Base-by-base conservation (phyloP, 1,139 yeast species). In the Spencermartinsiella ligniputridi region DNA sequence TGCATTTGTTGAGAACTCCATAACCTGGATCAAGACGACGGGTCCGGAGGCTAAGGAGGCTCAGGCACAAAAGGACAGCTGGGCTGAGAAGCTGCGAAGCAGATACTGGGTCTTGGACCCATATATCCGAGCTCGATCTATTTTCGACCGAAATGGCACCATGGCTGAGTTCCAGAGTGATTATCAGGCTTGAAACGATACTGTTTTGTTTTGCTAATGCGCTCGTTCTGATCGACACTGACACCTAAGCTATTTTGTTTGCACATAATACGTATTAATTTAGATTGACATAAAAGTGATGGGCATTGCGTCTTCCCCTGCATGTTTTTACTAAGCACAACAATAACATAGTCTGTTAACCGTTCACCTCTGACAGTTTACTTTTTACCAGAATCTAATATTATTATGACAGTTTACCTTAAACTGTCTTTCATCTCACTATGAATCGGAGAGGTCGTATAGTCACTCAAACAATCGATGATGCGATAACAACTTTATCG, bases 71-170 rank as follows among this genome's bases (percentile, higher is more conserved):
- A 78, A 83, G 64, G 65, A 75, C 29, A 64, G 66, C 16, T 41
- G 81, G 19, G 78, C 83, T 40, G 65, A 64, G 32, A 66, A 74
- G 50, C 59, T 86, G 37, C 67, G 76, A 15, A 63, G 68, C 24
- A 82, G 83, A 59, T 88, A 82, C 64, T 69, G 74, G 60, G 61
- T 65, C 37, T 62, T 83, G 45, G 96, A 88, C 59, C 88, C 90
- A 1, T 85, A 81, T 56, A 63, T 84, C 37, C 78, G 96, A 58
- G 77, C 83, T 29, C 76, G 84, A 56, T 75, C 84, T 20, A 64
- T 76, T 27, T 83, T 75, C 59, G 96, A 88, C 62, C 73, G 88
- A 52, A 67, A 66, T 47, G 83, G 83, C 0, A 54, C 62, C 30
- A 60, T 71, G 38, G 57, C 54, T 25, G 58, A 48, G 41, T 62